A percentile compares a stretch with the other conserved stretches of the same genome.
Conservation (phyloP, 768 basidiomycete species). For the Podaxis pistillaris region DNA sequence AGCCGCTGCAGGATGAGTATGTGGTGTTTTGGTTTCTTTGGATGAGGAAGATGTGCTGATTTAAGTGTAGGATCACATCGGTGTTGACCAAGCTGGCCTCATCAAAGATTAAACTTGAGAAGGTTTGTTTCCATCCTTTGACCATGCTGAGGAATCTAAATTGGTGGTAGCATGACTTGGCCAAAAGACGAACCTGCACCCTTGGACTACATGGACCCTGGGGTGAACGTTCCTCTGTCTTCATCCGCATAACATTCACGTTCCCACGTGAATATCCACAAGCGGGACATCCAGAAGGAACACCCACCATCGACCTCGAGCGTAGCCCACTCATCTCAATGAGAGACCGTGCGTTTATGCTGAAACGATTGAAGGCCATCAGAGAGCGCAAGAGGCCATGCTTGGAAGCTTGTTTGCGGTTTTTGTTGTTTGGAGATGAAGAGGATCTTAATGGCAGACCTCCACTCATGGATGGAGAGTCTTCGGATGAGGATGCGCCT, state of each 20-base stretch:
- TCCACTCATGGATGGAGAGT: constrained; percentile 50
- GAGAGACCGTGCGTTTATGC: constrained; percentile 73
- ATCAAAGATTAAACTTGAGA: constrained; percentile 82
- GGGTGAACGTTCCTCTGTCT: constrained; percentile 83
- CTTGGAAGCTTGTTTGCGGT: constrained; percentile 79
- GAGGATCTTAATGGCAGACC: constrained; percentile 42
- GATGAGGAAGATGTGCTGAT: not conserved
- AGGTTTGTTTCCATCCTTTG: constrained; percentile 42
- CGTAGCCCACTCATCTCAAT: constrained; percentile 77
- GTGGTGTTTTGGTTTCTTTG: constrained; percentile 21
- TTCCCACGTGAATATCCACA: constrained; percentile 85
- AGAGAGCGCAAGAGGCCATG: constrained; percentile 77
- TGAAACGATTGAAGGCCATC: constrained; percentile 71
- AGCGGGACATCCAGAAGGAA: constrained; percentile 56
- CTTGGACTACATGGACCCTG: constrained; percentile 88
- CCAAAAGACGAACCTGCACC: constrained; percentile 77
- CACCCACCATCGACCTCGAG: constrained; percentile 79
- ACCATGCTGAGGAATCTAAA: not conserved
- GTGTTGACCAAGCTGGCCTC: constrained; percentile 65
- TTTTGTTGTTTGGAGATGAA: constrained; percentile 71
- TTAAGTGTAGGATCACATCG: constrained; percentile 63
- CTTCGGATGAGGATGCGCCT: constrained; percentile 59
- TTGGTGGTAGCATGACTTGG: constrained; percentile 55
- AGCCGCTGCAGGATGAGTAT: constrained; percentile 73
- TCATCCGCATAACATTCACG: constrained; percentile 84